phyloP scores from a whole-genome alignment of 2,329 filamentous ascomycete genomes.

The Colletotrichum tanaceti region DNA sequence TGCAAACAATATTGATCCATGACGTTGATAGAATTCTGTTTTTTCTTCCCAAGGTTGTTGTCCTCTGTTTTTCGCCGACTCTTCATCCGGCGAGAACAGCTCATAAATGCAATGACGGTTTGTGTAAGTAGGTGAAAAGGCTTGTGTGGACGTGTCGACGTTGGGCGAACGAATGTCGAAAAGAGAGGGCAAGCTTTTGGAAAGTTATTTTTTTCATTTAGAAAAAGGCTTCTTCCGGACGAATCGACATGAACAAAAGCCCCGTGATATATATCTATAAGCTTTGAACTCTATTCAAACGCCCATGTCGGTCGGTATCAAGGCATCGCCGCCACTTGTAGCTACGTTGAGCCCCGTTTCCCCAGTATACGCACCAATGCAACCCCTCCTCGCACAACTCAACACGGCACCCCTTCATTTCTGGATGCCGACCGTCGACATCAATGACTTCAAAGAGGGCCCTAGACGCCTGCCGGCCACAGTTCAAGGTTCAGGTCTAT shows the following conservation, averaged over 20 bases:
- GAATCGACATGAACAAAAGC: background rate
- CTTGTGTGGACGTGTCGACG: too few relatives aligned
- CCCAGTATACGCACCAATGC: constrained; percentile 18
- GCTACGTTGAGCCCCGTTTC: constrained; percentile 12
- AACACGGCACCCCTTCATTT: constrained; percentile 1
- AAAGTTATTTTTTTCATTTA: too few relatives aligned
- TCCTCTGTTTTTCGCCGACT: background rate
- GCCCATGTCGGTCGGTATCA: constrained; percentile 17
- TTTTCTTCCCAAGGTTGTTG: too few relatives aligned
- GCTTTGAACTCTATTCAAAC: constrained; percentile 14
- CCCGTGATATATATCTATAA: constrained; percentile 20
- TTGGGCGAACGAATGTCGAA: constrained; percentile 16
- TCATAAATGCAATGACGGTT: background rate
- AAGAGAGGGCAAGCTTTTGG: constrained; percentile 7
- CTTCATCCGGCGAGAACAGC: background rate
- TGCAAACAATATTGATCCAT: constrained; percentile 16
- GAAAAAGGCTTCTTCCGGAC: background rate
- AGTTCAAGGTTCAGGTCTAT: background rate
- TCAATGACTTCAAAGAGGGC: background rate
- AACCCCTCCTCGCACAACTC: constrained; percentile 1
- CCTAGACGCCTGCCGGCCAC: constrained; percentile 3
- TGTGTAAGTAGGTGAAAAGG: too few relatives aligned
- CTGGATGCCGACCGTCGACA: background rate
- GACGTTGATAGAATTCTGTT: too few relatives aligned
- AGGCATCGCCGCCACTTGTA: constrained; percentile 9